A percentile compares a stretch with the other conserved stretches of the same genome.
phyloP scores from a whole-genome alignment of 2,329 filamentous ascomycete species.

The Fusarium proliferatum region DNA sequence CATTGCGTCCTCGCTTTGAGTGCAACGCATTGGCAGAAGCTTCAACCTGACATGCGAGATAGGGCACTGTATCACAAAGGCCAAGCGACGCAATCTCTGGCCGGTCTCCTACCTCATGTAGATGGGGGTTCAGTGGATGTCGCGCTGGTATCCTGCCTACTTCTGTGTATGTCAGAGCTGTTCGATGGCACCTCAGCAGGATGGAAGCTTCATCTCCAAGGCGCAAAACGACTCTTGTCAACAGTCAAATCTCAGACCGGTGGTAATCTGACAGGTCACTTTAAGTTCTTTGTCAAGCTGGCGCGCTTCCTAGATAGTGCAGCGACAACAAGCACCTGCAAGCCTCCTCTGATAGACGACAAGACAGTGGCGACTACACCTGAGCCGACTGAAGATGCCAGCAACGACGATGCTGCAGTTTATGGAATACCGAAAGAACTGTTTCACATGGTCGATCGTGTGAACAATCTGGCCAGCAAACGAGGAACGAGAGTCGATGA shows the following conservation, averaged over 20 bases:
- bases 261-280: neutral
- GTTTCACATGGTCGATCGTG: conserved; percentile 9
- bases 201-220: neutral
- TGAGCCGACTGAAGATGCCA: neutral
- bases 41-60: conserved; percentile 8
- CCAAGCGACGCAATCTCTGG: neutral
- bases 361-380: neutral
- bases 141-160: neutral
- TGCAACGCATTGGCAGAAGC: conserved; percentile 10
- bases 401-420: neutral
- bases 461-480: conserved; percentile 1
- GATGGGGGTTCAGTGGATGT: neutral
- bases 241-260: neutral
- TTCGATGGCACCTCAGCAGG: conserved; percentile 7
- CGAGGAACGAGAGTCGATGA: conserved; percentile 10
- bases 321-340: neutral
- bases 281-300: conserved; percentile 3
- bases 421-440: conserved; percentile 10
- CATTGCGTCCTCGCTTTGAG: conserved; percentile 5
- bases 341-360: conserved; percentile 1
- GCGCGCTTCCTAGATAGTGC: conserved; percentile 3
- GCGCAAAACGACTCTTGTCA: neutral
- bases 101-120: neutral
- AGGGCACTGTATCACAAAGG: conserved; percentile 1
- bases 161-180: conserved; percentile 2